Conservation (phyloP, 768 basidiomycete genomes). For the Strobilomyces dryophilus region DNA sequence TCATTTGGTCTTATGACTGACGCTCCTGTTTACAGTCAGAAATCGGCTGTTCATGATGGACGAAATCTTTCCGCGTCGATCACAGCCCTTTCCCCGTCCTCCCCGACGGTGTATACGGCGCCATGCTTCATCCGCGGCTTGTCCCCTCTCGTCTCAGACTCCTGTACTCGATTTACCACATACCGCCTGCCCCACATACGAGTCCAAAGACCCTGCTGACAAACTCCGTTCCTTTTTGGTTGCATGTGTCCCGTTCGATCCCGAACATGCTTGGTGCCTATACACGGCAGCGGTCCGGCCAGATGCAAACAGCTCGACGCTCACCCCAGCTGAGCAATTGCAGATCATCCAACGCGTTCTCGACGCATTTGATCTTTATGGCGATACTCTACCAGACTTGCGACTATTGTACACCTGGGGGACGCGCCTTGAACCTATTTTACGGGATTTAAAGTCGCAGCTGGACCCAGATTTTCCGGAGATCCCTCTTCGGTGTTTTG, state of each 20-base stretch:
- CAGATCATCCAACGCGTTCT: slow-evolving; percentile 26
- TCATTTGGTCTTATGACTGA: slow-evolving; percentile 6
- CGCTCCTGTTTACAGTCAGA: slow-evolving; percentile 20
- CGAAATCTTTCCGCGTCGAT: slow-evolving; percentile 30
- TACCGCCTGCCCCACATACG: not conserved
- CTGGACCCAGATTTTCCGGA: slow-evolving; percentile 18
- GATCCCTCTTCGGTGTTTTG: slow-evolving; percentile 26
- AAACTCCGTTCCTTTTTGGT: slow-evolving; percentile 20
- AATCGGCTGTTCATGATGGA: slow-evolving; percentile 36
- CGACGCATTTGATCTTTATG: slow-evolving; percentile 9
- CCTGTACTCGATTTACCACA: slow-evolving; percentile 8
- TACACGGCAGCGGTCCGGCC: slow-evolving; percentile 25
- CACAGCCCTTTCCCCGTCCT: slow-evolving; percentile 10
- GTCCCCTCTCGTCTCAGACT: slow-evolving; percentile 10
- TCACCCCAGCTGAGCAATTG: slow-evolving; percentile 24
- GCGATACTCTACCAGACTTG: slow-evolving; percentile 15
- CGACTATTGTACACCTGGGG: slow-evolving; percentile 34
- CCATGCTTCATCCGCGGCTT: slow-evolving; percentile 22
- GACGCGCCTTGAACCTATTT: slow-evolving; percentile 30
- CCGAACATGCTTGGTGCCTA: slow-evolving; percentile 39
- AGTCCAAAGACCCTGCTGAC: slow-evolving; percentile 5
- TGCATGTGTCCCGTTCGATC: slow-evolving; percentile 24
- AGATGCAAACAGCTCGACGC: slow-evolving; percentile 7
- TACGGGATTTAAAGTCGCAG: slow-evolving; percentile 27
- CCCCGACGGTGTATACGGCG: slow-evolving; percentile 20